phyloP scores from a whole-genome alignment of 768 basidiomycete genomes.

The Multifurca ochricompacta region DNA sequence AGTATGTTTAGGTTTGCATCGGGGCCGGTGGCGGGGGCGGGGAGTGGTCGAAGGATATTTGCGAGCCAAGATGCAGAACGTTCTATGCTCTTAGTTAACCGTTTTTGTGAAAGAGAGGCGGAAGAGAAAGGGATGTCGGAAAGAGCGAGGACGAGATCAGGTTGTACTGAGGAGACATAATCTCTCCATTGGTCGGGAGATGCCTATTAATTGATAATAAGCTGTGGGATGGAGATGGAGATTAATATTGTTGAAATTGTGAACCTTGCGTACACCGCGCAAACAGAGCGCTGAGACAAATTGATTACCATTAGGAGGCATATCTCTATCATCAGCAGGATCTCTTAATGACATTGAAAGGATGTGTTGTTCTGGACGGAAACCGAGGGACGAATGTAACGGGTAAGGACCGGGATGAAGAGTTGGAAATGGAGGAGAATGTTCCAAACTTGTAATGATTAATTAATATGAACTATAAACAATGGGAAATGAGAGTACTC shows the following conservation, averaged over 20 bases:
- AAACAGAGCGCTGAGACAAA: constrained; percentile 50
- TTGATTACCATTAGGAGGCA: constrained; percentile 64
- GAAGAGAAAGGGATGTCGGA: constrained; percentile 60
- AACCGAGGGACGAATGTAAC: constrained; percentile 62
- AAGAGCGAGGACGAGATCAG: constrained; percentile 66
- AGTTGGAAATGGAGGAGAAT: constrained; percentile 57
- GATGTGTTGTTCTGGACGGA: constrained; percentile 38
- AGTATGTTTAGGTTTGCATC: constrained; percentile 40
- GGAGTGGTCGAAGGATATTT: constrained; percentile 37
- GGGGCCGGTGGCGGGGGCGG: not conserved
- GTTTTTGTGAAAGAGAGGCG: constrained; percentile 68
- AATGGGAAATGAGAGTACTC: too few species aligned
- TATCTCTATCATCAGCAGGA: constrained; percentile 52
- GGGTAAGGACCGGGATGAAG: constrained; percentile 44
- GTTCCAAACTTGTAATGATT: constrained; percentile 52
- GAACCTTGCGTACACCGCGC: constrained; percentile 65
- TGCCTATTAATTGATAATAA: constrained; percentile 35
- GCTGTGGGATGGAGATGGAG: not conserved
- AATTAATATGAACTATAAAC: too few species aligned
- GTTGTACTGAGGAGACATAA: constrained; percentile 45
- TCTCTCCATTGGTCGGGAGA: constrained; percentile 46
- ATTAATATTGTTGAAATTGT: constrained; percentile 13
- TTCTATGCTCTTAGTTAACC: constrained; percentile 67
- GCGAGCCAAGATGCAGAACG: constrained; percentile 59
- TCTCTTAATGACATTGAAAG: constrained; percentile 57